Percentiles rank a stretch among this genome's conserved stretches.
These are phyloP conservation scores for Drechslerella stenobrocha DNA, from an alignment of 2,329 filamentous ascomycete species.

Conservation along the genomic window DNA sequence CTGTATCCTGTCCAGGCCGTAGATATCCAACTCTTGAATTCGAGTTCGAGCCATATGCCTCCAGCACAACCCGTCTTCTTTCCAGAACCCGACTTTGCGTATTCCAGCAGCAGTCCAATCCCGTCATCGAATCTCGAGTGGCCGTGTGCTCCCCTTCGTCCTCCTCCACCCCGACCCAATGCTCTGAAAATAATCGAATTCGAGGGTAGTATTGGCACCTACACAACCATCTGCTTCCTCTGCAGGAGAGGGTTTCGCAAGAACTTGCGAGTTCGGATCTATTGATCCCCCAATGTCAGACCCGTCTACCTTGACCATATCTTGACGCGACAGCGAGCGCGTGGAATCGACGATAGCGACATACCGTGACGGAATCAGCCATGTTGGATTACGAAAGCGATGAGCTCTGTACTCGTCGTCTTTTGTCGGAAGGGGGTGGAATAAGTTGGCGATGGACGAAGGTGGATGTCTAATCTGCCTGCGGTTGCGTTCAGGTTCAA, in stretches of 20 bases:
- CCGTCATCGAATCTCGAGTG: too few relatives aligned
- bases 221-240: constrained; percentile 99
- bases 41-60: too few relatives aligned
- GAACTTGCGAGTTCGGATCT: constrained; percentile 91
- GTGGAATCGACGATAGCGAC: constrained; percentile 11
- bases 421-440: constrained; percentile 28
- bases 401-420: constrained; percentile 31
- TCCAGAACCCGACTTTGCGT: background rate
- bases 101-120: background rate
- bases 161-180: constrained; percentile 4
- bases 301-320: constrained; percentile 64
- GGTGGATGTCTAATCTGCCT: constrained; percentile 33
- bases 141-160: background rate
- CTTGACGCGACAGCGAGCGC: constrained; percentile 56
- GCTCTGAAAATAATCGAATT: constrained; percentile 26
- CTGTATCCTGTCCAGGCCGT: constrained; percentile 2
- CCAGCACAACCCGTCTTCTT: too few relatives aligned
- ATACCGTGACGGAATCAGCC: constrained; percentile 47
- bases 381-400: constrained; percentile 41
- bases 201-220: constrained; percentile 60
- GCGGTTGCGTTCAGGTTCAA: constrained; percentile 22
- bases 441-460: constrained; percentile 28
- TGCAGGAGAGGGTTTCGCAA: constrained; percentile 99
- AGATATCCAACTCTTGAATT: constrained; percentile 25
- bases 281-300: constrained; percentile 24